These are phyloP conservation scores for Brassica rapa DNA, from an alignment of 345 rosid genomes.

Conservation along the genomic window DNA sequence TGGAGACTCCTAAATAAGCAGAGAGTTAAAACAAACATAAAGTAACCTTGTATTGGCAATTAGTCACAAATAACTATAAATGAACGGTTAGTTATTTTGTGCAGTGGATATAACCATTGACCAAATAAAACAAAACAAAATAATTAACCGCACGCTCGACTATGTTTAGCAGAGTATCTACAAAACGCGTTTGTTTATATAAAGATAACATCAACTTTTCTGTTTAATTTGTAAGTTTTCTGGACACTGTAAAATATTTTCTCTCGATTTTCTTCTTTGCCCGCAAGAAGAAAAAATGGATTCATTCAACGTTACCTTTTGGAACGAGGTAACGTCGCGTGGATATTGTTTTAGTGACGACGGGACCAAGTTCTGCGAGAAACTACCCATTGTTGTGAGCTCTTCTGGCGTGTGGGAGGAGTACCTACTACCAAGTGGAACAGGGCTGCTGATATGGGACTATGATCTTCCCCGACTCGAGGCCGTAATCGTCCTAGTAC, in stretches of 20 bases:
- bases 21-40: neutral
- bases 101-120: neutral
- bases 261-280: constrained; percentile 14
- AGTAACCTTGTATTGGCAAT: neutral
- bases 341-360: constrained; percentile 24
- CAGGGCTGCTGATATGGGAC: constrained; percentile 19
- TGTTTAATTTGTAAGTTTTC: neutral
- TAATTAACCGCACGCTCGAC: constrained; percentile 3
- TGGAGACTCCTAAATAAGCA: constrained; percentile 9
- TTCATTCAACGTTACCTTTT: neutral
- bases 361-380: constrained; percentile 26
- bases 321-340: neutral
- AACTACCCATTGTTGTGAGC: neutral
- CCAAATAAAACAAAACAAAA: neutral
- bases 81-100: neutral
- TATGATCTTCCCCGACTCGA: constrained; percentile 35
- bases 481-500: constrained; percentile 22
- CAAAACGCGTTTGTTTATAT: neutral
- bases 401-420: constrained; percentile 39
- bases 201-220: neutral
- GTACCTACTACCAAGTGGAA: neutral
- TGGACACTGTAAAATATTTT: neutral
- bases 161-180: constrained; percentile 22
- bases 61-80: neutral
- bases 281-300: constrained; percentile 10